These are phyloP conservation scores for Terana coerulea DNA, from an alignment of 768 basidiomycete genomes.

Conservation along the genomic window DNA sequence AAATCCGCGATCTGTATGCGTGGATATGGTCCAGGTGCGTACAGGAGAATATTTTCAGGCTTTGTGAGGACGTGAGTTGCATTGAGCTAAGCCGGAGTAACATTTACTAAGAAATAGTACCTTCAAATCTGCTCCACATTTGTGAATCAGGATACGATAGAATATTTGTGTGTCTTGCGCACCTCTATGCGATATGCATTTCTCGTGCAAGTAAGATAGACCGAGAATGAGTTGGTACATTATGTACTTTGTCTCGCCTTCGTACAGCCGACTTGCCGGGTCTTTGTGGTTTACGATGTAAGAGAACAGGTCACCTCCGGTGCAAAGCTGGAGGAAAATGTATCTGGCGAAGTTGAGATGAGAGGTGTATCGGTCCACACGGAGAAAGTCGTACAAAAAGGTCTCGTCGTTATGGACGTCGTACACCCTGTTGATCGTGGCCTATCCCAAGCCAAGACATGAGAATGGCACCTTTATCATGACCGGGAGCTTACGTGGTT, in stretches of 20 bases:
- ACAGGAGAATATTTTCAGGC: constrained; percentile 84
- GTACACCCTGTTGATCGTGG: constrained; percentile 78
- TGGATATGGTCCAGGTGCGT: constrained; percentile 79
- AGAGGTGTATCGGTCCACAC: background rate
- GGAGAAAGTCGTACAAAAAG: constrained; percentile 18
- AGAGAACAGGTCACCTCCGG: constrained; percentile 85
- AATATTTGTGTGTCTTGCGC: constrained; percentile 14
- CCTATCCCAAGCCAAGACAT: constrained; percentile 35
- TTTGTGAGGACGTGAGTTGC: constrained; percentile 22
- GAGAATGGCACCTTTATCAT: background rate
- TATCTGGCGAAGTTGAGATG: constrained; percentile 39
- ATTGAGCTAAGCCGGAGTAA: background rate
- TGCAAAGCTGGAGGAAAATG: constrained; percentile 82
- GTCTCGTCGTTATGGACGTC: constrained; percentile 42
- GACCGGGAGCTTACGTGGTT: constrained; percentile 51
- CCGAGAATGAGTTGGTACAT: constrained; percentile 77
- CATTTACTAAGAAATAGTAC: constrained; percentile 26
- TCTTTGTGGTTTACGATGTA: constrained; percentile 66
- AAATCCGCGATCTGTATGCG: constrained; percentile 85
- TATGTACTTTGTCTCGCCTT: constrained; percentile 82
- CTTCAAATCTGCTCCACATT: constrained; percentile 68
- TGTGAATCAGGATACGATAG: background rate
- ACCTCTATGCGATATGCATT: constrained; percentile 79
- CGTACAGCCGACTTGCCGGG: constrained; percentile 50
- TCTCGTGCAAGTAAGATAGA: constrained; percentile 65